A percentile compares a stretch with the other conserved stretches of the same genome.
These are phyloP conservation scores for Yamadazyma philogaea DNA, from an alignment of 805 yeast genomes.

Conservation along the genomic window DNA sequence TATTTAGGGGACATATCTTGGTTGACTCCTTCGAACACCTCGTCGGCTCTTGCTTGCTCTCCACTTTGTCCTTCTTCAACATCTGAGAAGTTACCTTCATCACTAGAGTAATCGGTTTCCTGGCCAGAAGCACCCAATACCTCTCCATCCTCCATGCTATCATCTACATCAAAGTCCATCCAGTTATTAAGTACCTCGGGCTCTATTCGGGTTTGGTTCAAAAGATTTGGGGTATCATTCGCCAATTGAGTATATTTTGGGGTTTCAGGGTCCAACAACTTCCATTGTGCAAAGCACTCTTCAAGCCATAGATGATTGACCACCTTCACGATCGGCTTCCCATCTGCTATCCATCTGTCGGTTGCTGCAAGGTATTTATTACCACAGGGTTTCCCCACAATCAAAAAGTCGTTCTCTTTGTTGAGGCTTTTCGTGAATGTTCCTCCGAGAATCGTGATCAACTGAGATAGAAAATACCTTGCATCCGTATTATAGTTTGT, in stretches of 20 bases:
- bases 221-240: conserved; percentile 44
- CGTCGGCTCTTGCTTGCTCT: conserved; percentile 1
- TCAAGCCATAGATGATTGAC: conserved; percentile 90
- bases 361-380: conserved; percentile 71
- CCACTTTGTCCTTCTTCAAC: conserved; percentile 1
- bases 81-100: conserved; percentile 10
- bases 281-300: conserved; percentile 66
- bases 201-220: conserved; percentile 52
- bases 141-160: conserved; percentile 23
- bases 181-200: conserved; percentile 40
- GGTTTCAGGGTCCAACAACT: conserved; percentile 40
- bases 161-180: conserved; percentile 17
- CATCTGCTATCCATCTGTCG: conserved; percentile 49
- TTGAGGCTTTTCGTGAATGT: conserved; percentile 65
- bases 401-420: conserved; percentile 64
- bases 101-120: conserved; percentile 18
- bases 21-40: background rate
- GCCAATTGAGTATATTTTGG: conserved; percentile 47
- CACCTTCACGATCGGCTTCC: conserved; percentile 39
- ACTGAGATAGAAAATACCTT: conserved; percentile 61
- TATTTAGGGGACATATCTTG: background rate
- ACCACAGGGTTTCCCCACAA: conserved; percentile 67
- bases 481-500: conserved; percentile 88
- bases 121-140: conserved; percentile 15
- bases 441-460: conserved; percentile 73